Percentiles rank a stretch among this genome's conserved stretches.
Conservation (phyloP, 2,329 filamentous ascomycete species). For the Trichoderma atrobrunneum region DNA sequence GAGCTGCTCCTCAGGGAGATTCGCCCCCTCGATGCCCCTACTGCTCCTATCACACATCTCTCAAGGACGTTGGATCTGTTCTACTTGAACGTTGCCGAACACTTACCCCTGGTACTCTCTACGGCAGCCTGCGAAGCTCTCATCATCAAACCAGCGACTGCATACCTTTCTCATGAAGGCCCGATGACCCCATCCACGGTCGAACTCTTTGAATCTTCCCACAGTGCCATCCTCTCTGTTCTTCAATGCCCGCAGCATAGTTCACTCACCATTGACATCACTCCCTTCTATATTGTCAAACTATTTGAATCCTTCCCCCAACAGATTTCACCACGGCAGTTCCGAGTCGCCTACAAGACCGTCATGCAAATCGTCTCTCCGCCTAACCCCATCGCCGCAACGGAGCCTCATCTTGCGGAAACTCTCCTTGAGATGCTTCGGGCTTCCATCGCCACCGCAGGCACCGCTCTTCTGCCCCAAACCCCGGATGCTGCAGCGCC, state of each 20-base stretch:
- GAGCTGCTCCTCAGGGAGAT: slow-evolving; percentile 66
- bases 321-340: slow-evolving; percentile 78
- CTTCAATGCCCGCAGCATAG: slow-evolving; percentile 78
- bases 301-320: slow-evolving; percentile 76
- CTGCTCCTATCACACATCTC: slow-evolving; percentile 38
- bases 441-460: slow-evolving; percentile 54
- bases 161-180: slow-evolving; percentile 60
- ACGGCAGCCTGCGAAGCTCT: slow-evolving; percentile 67
- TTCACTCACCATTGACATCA: slow-evolving; percentile 64
- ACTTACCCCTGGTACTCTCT: slow-evolving; percentile 70
- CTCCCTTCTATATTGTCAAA: slow-evolving; percentile 80
- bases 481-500: slow-evolving; percentile 28
- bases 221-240: slow-evolving; percentile 76
- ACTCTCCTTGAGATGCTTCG: slow-evolving; percentile 76
- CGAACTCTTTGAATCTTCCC: slow-evolving; percentile 80
- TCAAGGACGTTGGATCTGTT: slow-evolving; percentile 78
- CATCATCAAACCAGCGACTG: slow-evolving; percentile 68
- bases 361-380: slow-evolving; percentile 78
- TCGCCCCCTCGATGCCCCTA: slow-evolving; percentile 40
- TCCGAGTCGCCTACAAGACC: slow-evolving; percentile 83
- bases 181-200: slow-evolving; percentile 46
- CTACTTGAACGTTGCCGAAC: slow-evolving; percentile 83
- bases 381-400: slow-evolving; percentile 69
- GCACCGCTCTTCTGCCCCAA: slow-evolving; percentile 42
- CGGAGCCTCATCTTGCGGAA: slow-evolving; percentile 75